A percentile compares a stretch with the other conserved stretches of the same genome.
phyloP scores from a whole-genome alignment of 306 rosid species.

The Vigna hirtella region DNA sequence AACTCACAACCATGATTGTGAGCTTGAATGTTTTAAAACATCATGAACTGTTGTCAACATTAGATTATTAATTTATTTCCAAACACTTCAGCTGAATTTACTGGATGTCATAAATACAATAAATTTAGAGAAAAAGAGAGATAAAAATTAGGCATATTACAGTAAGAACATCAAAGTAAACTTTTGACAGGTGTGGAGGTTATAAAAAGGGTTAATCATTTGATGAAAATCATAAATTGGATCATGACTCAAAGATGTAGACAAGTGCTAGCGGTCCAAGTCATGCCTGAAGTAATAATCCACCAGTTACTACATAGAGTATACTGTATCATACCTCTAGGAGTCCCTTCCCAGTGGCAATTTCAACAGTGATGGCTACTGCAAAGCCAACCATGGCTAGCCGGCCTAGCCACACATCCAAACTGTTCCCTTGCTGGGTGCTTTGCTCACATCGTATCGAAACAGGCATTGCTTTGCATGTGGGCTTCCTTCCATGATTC shows the following conservation, averaged over 20 bases:
- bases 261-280: conserved; percentile 28
- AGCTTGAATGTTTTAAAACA: conserved; percentile 9
- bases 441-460: conserved; percentile 81
- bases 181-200: background rate
- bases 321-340: conserved; percentile 67
- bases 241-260: conserved; percentile 4
- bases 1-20: conserved; percentile 3
- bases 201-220: conserved; percentile 21
- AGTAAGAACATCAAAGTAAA: conserved; percentile 23
- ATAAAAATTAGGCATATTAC: background rate
- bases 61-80: no score
- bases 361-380: conserved; percentile 73
- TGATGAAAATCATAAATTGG: conserved; percentile 28
- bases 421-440: conserved; percentile 56
- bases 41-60: background rate
- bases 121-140: background rate
- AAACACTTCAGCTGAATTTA: background rate
- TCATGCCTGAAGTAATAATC: conserved; percentile 32
- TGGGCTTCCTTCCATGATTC: conserved; percentile 53
- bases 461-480: conserved; percentile 57
- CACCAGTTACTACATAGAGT: background rate
- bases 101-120: background rate
- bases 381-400: conserved; percentile 94
- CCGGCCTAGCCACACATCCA: conserved; percentile 93
- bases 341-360: conserved; percentile 88